Evolutionary conservation across 805 yeast genomes (phyloP).

Genomic region (Yarrowia sp.): DNA sequence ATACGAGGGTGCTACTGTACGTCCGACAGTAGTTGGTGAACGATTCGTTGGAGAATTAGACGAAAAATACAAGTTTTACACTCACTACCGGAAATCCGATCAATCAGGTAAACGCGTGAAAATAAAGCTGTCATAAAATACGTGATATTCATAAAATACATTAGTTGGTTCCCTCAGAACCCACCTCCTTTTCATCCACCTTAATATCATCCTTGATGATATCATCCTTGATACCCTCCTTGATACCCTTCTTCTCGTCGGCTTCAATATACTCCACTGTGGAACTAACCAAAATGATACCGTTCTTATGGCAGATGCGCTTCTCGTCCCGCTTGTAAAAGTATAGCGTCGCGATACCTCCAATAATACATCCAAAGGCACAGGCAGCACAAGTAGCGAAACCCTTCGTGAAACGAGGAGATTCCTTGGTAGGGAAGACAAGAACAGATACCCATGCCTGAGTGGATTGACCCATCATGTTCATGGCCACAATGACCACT

Average conservation of each 20-base stretch:
- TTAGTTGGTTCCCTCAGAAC: background rate
- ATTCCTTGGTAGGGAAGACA: conserved; percentile 51
- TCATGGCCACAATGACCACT: conserved; percentile 58
- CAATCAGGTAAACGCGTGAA: no score
- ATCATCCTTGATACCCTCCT: background rate
- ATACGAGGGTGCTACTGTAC: no score
- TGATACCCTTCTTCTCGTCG: background rate
- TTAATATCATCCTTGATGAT: background rate
- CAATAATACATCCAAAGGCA: conserved; percentile 39
- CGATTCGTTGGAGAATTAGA: no score
- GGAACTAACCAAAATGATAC: conserved; percentile 52
- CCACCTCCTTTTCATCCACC: background rate
- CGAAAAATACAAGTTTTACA: no score
- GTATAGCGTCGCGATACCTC: conserved; percentile 54
- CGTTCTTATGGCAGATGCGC: conserved; percentile 56
- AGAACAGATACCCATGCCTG: conserved; percentile 60
- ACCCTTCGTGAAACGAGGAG: conserved; percentile 46
- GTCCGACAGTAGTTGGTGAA: no score
- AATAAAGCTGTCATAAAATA: no score
- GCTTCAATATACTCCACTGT: conserved; percentile 25
- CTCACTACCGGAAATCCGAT: no score
- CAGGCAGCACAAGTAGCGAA: conserved; percentile 42
- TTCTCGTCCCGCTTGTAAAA: conserved; percentile 63
- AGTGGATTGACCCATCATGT: conserved; percentile 59
- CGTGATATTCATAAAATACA: no score